Evolutionary conservation across 306 rosid genomes (phyloP).

Genomic region (Crataegus laevigata): DNA sequence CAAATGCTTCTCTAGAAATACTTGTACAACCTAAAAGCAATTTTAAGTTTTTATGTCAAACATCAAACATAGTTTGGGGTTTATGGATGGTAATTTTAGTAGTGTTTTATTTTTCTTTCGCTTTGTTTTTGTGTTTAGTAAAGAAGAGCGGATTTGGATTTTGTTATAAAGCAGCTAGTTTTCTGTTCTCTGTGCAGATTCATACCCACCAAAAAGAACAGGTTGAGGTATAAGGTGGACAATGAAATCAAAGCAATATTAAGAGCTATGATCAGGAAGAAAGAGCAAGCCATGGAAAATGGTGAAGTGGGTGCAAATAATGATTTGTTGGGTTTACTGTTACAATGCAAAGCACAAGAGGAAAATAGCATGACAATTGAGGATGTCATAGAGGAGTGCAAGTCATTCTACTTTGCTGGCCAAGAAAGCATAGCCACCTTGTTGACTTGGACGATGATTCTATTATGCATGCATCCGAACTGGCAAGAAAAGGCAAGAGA

Average conservation of each 20-base stretch:
- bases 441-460: conserved; percentile 41
- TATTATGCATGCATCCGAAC: conserved; percentile 29
- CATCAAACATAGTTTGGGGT: too few relatives aligned
- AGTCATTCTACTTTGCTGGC: conserved; percentile 45
- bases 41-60: neutral
- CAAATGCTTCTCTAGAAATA: too few relatives aligned
- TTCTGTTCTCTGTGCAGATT: neutral
- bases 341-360: conserved; percentile 15
- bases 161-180: too few relatives aligned
- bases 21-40: too few relatives aligned
- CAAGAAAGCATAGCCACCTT: conserved; percentile 35
- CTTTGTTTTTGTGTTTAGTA: too few relatives aligned
- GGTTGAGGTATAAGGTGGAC: conserved; percentile 21
- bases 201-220: conserved; percentile 37
- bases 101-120: too few relatives aligned
- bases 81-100: too few relatives aligned
- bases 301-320: conserved; percentile 9
- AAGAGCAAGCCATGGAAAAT: conserved; percentile 20
- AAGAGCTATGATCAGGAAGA: conserved; percentile 19
- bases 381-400: conserved; percentile 52
- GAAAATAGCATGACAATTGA: conserved; percentile 24
- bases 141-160: too few relatives aligned
- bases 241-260: conserved; percentile 22
- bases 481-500: conserved; percentile 49
- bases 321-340: conserved; percentile 33